These are phyloP conservation scores for Populus hybrid DNA, from an alignment of 441 rosid species.

Conservation along the genomic window DNA sequence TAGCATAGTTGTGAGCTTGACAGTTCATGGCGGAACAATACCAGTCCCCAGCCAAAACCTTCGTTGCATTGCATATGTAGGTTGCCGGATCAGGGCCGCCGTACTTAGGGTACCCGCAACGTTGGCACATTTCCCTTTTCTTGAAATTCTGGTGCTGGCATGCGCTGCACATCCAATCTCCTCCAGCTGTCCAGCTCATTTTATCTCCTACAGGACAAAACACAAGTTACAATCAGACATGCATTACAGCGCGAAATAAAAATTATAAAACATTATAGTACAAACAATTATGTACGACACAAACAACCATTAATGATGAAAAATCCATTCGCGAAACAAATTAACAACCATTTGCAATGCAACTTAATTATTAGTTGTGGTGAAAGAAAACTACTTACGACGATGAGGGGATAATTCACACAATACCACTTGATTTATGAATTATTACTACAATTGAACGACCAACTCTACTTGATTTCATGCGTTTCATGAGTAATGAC, in stretches of 20 bases:
- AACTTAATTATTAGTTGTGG: too few species aligned
- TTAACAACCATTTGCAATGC: too few species aligned
- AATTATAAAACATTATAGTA: neutral
- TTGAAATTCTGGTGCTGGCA: constrained; percentile 88
- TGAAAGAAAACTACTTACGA: too few species aligned
- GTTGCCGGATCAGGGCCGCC: constrained; percentile 75
- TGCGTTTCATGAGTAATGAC: neutral
- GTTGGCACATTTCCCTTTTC: constrained; percentile 74
- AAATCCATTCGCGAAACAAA: too few species aligned
- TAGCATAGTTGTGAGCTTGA: constrained; percentile 83
- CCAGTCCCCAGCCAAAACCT: constrained; percentile 85
- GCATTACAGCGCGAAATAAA: neutral
- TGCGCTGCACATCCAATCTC: constrained; percentile 91
- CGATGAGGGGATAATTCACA: too few species aligned
- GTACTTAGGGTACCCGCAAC: constrained; percentile 69
- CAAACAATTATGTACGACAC: neutral
- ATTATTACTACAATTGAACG: neutral
- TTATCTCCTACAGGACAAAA: constrained; percentile 8
- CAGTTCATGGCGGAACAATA: constrained; percentile 68
- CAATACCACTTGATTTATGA: neutral
- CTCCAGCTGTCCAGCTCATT: constrained; percentile 78
- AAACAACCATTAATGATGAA: too few species aligned
- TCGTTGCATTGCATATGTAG: constrained; percentile 54
- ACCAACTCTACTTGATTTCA: neutral
- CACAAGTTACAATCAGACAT: neutral